These are phyloP conservation scores for Aspergillus ustus DNA, from an alignment of 2,329 filamentous ascomycete genomes.

Conservation along the genomic window DNA sequence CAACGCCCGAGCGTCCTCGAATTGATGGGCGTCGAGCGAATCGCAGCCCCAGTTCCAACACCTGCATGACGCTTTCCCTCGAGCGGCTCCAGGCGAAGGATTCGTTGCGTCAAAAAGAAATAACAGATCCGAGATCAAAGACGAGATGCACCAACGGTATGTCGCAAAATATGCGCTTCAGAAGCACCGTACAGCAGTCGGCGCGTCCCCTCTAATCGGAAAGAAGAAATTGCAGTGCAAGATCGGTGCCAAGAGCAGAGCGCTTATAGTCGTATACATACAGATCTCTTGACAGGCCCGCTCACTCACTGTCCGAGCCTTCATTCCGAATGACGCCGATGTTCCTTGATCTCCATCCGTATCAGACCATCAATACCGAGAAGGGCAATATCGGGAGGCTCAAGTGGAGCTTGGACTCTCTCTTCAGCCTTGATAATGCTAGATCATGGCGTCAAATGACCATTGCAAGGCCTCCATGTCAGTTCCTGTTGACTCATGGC, in stretches of 20 bases:
- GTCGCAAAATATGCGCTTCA: slow-evolving; percentile 15
- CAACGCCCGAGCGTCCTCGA: slow-evolving; percentile 19
- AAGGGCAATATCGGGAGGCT: slow-evolving; percentile 25
- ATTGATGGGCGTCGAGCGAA: slow-evolving; percentile 24
- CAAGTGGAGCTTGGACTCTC: slow-evolving; percentile 24
- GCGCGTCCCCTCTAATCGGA: slow-evolving; percentile 5
- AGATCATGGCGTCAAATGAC: slow-evolving; percentile 30
- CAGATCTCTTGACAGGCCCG: background rate
- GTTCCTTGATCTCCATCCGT: slow-evolving; percentile 3
- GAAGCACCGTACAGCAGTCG: slow-evolving; percentile 25
- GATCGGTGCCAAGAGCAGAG: slow-evolving; percentile 14
- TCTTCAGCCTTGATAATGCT: slow-evolving; percentile 19
- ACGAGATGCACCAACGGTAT: slow-evolving; percentile 9
- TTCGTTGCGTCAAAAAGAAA: slow-evolving; percentile 15
- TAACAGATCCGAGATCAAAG: slow-evolving; percentile 14
- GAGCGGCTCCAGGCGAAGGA: slow-evolving; percentile 23
- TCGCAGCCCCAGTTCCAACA: slow-evolving; percentile 21
- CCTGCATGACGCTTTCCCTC: slow-evolving; percentile 29
- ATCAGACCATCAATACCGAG: slow-evolving; percentile 18
- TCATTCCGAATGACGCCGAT: slow-evolving; percentile 13
- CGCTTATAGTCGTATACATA: slow-evolving; percentile 6
- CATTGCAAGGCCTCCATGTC: slow-evolving; percentile 14
- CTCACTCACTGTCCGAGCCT: background rate
- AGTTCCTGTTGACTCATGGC: slow-evolving; percentile 8
- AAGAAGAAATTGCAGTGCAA: slow-evolving; percentile 1